Conservation (phyloP, 768 basidiomycete genomes). For the Mycena vulgaris region DNA sequence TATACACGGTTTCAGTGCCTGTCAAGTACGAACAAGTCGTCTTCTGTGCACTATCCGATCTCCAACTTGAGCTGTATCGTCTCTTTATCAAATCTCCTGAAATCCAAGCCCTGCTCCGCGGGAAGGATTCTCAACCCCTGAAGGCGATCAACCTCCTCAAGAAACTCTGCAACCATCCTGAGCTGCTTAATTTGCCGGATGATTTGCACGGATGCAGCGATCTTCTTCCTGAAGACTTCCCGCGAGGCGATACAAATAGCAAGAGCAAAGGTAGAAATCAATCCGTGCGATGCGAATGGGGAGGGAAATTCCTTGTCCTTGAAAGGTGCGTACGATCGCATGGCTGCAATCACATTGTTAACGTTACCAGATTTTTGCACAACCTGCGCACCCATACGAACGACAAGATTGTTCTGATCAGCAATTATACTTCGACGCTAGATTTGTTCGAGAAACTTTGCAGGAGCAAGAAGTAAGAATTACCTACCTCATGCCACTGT, state of each 20-base stretch:
- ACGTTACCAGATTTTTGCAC: constrained; percentile 78
- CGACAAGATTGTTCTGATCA: constrained; percentile 97
- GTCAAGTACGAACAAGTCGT: constrained; percentile 99
- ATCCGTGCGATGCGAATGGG: constrained; percentile 83
- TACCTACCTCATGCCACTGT: neutral
- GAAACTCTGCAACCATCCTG: constrained; percentile 97
- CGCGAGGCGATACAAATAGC: constrained; percentile 58
- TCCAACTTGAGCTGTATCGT: constrained; percentile 89
- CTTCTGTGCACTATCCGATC: constrained; percentile 88
- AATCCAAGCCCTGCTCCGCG: constrained; percentile 91
- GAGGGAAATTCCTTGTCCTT: constrained; percentile 94
- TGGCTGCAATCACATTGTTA: neutral
- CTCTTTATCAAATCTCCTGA: constrained; percentile 94
- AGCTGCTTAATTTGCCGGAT: constrained; percentile 86
- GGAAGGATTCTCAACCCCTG: constrained; percentile 91
- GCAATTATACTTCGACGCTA: constrained; percentile 96
- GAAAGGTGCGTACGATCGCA: constrained; percentile 72
- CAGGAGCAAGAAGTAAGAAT: constrained; percentile 83
- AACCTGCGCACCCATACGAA: constrained; percentile 85
- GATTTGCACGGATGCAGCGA: constrained; percentile 88
- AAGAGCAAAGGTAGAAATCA: constrained; percentile 62
- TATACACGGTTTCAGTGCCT: constrained; percentile 73
- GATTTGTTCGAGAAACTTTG: constrained; percentile 94
- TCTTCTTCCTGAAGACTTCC: constrained; percentile 87
- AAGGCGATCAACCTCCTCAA: constrained; percentile 96